Conservation (phyloP, 495 filamentous ascomycete species). For the Neurospora sp. region DNA sequence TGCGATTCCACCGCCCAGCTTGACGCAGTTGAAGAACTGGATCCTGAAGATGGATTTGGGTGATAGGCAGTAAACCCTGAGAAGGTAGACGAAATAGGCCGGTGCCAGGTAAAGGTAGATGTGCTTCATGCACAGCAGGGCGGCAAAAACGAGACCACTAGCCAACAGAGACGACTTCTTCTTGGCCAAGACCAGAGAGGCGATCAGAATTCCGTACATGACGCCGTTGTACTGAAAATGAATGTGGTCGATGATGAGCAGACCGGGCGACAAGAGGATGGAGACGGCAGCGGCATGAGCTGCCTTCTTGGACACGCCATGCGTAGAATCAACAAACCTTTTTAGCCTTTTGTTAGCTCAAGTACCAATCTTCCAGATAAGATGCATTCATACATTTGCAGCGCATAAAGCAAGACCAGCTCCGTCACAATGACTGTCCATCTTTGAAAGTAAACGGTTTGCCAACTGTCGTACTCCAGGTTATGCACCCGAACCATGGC, state of each 20-base stretch:
- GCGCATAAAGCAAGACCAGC: constrained; percentile 71
- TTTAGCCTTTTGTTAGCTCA: constrained; percentile 10
- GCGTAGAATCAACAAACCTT: constrained; percentile 64
- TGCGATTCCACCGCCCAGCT: constrained; percentile 65
- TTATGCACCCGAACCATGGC: constrained; percentile 75
- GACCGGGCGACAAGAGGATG: constrained; percentile 80
- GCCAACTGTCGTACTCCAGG: constrained; percentile 76
- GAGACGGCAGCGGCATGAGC: constrained; percentile 82
- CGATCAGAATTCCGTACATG: constrained; percentile 79
- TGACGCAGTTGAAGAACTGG: constrained; percentile 65
- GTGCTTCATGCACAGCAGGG: constrained; percentile 86
- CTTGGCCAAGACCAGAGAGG: constrained; percentile 74
- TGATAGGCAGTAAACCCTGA: constrained; percentile 82
- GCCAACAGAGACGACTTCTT: constrained; percentile 64
- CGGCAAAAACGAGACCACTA: constrained; percentile 75
- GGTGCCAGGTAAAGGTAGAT: constrained; percentile 96
- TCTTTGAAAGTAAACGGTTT: constrained; percentile 89
- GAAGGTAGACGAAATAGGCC: constrained; percentile 86
- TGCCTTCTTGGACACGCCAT: constrained; percentile 55
- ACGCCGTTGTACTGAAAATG: constrained; percentile 99
- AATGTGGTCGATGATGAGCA: constrained; percentile 96
- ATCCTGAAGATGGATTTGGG: constrained; percentile 66
- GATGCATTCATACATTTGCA: constrained; percentile 50
- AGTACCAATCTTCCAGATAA: background rate
- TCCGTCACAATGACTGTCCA: constrained; percentile 81